Conservation (phyloP, 1,284 basidiomycete species). For the Kwoniella shivajii region DNA sequence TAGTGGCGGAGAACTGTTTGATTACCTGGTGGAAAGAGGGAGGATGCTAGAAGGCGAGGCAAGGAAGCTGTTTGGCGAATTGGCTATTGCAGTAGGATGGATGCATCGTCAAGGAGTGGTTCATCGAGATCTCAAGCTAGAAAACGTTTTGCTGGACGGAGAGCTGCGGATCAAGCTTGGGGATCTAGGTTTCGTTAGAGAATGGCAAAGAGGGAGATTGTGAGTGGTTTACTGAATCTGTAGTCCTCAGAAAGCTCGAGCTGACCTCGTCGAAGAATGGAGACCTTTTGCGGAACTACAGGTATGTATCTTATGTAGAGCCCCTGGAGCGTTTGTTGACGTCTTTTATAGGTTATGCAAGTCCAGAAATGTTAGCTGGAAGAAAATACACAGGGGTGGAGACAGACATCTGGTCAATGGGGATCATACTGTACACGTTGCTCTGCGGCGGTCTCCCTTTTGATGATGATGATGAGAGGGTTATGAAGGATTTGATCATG, state of each 20-base stretch:
- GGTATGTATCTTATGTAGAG: slow-evolving; percentile 54
- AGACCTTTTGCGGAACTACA: slow-evolving; percentile 96
- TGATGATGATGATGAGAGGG: slow-evolving; percentile 89
- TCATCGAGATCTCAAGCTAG: slow-evolving; percentile 93
- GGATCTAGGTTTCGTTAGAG: slow-evolving; percentile 95
- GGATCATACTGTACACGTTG: slow-evolving; percentile 91
- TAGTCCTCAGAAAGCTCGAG: not conserved
- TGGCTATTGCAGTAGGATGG: slow-evolving; percentile 93
- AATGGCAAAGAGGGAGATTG: slow-evolving; percentile 79
- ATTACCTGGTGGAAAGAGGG: slow-evolving; percentile 94
- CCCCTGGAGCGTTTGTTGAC: slow-evolving; percentile 4
- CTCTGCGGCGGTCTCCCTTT: slow-evolving; percentile 94
- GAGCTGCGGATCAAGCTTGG: slow-evolving; percentile 84
- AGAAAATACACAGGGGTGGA: slow-evolving; percentile 88
- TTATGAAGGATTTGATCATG: slow-evolving; percentile 87
- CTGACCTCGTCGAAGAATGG: slow-evolving; percentile 59
- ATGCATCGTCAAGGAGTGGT: slow-evolving; percentile 86
- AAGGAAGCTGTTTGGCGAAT: slow-evolving; percentile 82
- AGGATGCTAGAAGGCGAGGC: slow-evolving; percentile 80
- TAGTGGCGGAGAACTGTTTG: slow-evolving; percentile 93
- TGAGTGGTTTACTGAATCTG: slow-evolving; percentile 24
- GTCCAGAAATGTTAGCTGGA: slow-evolving; percentile 91
- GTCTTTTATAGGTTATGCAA: slow-evolving; percentile 64
- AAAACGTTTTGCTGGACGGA: slow-evolving; percentile 91
- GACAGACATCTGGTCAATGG: slow-evolving; percentile 96